A percentile compares a stretch with the other conserved stretches of the same genome.
Conservation (phyloP, 2,329 filamentous ascomycete genomes). For the Clonostachys solani region DNA sequence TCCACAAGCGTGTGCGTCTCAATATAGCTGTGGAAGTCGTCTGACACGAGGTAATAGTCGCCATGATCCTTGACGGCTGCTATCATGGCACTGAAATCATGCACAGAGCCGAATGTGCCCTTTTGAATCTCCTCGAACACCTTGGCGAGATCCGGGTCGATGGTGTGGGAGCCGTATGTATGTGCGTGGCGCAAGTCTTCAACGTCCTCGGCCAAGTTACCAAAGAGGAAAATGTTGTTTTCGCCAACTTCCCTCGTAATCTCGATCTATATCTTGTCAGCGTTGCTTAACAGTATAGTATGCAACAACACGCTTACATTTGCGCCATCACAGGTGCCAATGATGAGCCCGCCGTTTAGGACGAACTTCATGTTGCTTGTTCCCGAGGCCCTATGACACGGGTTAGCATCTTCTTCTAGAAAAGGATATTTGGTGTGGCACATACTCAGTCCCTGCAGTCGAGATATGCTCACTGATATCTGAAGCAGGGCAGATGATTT, state of each 20-base stretch:
- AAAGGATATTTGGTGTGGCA: constrained; percentile 5
- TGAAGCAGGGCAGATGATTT: constrained; percentile 91
- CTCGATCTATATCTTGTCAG: constrained; percentile 59
- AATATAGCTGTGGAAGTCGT: constrained; percentile 94
- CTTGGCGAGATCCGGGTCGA: constrained; percentile 72
- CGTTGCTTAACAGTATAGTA: not conserved
- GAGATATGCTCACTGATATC: constrained; percentile 99
- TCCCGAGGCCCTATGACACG: constrained; percentile 53
- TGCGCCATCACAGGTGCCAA: constrained; percentile 95
- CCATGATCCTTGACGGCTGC: constrained; percentile 86
- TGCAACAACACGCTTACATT: constrained; percentile 60
- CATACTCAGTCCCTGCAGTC: constrained; percentile 86
- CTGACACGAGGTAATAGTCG: constrained; percentile 95
- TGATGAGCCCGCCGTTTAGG: constrained; percentile 93
- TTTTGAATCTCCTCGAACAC: constrained; percentile 82
- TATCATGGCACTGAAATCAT: constrained; percentile 78
- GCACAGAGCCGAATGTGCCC: constrained; percentile 75
- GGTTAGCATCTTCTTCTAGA: not conserved
- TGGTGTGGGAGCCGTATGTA: constrained; percentile 72
- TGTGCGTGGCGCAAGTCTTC: constrained; percentile 91
- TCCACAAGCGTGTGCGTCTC: constrained; percentile 90
- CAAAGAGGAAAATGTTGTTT: constrained; percentile 97
- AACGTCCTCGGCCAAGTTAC: constrained; percentile 91
- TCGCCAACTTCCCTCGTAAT: constrained; percentile 97
- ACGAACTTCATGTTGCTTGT: constrained; percentile 99